Percentiles rank a stretch among this genome's conserved stretches.
These are phyloP conservation scores for Pseudocercospora crystallina DNA, from an alignment of 2,329 filamentous ascomycete species.

Conservation along the genomic window DNA sequence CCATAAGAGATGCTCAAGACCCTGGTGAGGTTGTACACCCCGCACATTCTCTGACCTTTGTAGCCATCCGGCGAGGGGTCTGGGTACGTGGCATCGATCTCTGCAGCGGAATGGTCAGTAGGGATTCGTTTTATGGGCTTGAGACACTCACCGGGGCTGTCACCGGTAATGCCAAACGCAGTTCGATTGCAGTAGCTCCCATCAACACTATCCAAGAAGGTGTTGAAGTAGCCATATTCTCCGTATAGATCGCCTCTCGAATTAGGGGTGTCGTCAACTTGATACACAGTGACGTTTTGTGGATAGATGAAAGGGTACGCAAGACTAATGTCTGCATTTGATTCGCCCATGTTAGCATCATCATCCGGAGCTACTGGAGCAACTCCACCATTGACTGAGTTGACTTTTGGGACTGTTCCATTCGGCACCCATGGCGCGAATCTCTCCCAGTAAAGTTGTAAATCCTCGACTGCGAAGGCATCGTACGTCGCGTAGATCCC, in stretches of 20 bases:
- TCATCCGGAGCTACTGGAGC: constrained; percentile 9
- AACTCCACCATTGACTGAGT: constrained; percentile 27
- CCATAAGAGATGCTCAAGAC: constrained; percentile 58
- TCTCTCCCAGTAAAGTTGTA: constrained; percentile 35
- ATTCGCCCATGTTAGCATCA: constrained; percentile 48
- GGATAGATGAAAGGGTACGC: constrained; percentile 47
- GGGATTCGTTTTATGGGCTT: too few species aligned
- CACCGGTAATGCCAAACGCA: background rate
- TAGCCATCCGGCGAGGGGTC: constrained; percentile 40
- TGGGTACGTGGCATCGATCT: constrained; percentile 49
- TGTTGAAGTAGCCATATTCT: constrained; percentile 34
- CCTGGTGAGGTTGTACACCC: constrained; percentile 48
- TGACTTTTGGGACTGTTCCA: constrained; percentile 28
- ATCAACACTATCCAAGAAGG: constrained; percentile 49
- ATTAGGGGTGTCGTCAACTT: constrained; percentile 38
- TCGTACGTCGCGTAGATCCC: constrained; percentile 47
- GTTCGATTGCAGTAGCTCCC: constrained; percentile 39
- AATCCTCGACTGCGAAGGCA: constrained; percentile 43
- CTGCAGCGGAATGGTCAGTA: too few species aligned
- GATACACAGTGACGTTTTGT: constrained; percentile 50
- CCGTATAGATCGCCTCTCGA: background rate
- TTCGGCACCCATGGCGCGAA: constrained; percentile 12
- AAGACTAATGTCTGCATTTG: constrained; percentile 53
- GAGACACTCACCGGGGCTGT: too few species aligned
- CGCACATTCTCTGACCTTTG: constrained; percentile 46